Base-by-base conservation (phyloP, 306 rosid species). In the Citrullus colocynthis region DNA sequence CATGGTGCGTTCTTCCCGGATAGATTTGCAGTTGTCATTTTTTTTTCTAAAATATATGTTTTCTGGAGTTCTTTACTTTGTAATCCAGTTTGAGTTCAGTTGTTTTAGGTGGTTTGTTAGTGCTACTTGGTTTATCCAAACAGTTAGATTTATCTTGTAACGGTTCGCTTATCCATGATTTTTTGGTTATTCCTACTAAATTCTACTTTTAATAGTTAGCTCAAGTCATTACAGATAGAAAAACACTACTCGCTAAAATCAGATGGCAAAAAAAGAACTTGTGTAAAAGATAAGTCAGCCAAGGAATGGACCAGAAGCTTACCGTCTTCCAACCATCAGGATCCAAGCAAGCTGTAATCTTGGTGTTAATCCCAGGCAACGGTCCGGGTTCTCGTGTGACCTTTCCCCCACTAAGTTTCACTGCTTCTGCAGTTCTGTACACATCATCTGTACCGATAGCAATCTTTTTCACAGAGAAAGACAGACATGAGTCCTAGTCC, bases 281-380 rank as follows among this genome's bases (percentile, higher is more conserved):
- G 18, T 6, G 71, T 6, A 36, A 28, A 48, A 48, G 20, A 70
- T 17, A 28, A 48, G 36, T 8, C 21, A 69, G 24, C 13, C 8
- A 72, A 72, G 7, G 12, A 57, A 70, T 6, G 32, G 4, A 13
- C n/a, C 2, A 72, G 80, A 82, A 75, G 41, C 86, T 70, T 92
- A 96, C 99, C 89, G 93, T 74, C 60, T 96, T 96, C 99, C 99
- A 96, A 49, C 98, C 99, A 75, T 96, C 98, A 10, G 98, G 98
- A 80, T 96, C 99, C 85, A 85, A 84, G 86, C 98, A 91, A 77
- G 93, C 90, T 49, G 97, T 89, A 58, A 96, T 96, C 85, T 96
- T 91, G 70, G 97, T 96, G 85, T 65, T 87, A 39, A 87, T 76
- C 24, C 93, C 96, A 61, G 99, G 99, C 79, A 88, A 80, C 2